Conservation (phyloP, 768 basidiomycete species). For the Porpolomopsis calyptriformis region DNA sequence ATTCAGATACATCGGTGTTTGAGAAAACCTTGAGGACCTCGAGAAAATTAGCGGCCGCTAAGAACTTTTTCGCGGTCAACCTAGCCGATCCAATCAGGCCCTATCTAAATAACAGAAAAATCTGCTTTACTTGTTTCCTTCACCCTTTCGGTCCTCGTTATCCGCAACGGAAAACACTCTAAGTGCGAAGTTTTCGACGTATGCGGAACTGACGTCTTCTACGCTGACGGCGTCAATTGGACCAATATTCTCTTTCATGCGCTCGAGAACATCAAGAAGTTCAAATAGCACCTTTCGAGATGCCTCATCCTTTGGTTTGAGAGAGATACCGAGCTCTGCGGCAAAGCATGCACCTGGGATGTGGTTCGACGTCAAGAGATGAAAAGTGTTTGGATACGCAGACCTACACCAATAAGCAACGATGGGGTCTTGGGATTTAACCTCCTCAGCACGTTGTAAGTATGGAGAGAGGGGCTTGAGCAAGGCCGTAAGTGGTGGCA, state of each 20-base stretch:
- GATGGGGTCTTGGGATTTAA: slow-evolving; percentile 70
- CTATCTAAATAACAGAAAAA: too few species aligned
- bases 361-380: not conserved
- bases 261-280: slow-evolving; percentile 70
- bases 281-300: slow-evolving; percentile 62
- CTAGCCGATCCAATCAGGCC: slow-evolving; percentile 26
- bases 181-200: slow-evolving; percentile 91
- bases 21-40: slow-evolving; percentile 78
- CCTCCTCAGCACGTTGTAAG: slow-evolving; percentile 84
- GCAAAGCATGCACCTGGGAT: slow-evolving; percentile 78
- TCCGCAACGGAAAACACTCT: slow-evolving; percentile 85
- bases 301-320: slow-evolving; percentile 53
- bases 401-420: slow-evolving; percentile 92
- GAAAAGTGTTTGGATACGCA: not conserved
- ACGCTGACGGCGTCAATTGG: slow-evolving; percentile 71
- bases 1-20: slow-evolving; percentile 43
- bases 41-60: slow-evolving; percentile 90
- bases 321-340: slow-evolving; percentile 72
- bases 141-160: slow-evolving; percentile 76
- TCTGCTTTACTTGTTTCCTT: slow-evolving; percentile 68
- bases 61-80: slow-evolving; percentile 86
- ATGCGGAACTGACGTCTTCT: slow-evolving; percentile 75
- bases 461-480: slow-evolving; percentile 68
- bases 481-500: slow-evolving; percentile 48
- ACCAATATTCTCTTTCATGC: slow-evolving; percentile 66